Evolutionary conservation across 768 basidiomycete species (phyloP), one percentile per base, ranked within the genome.

Genomic region (Flagelloscypha sp.): DNA sequence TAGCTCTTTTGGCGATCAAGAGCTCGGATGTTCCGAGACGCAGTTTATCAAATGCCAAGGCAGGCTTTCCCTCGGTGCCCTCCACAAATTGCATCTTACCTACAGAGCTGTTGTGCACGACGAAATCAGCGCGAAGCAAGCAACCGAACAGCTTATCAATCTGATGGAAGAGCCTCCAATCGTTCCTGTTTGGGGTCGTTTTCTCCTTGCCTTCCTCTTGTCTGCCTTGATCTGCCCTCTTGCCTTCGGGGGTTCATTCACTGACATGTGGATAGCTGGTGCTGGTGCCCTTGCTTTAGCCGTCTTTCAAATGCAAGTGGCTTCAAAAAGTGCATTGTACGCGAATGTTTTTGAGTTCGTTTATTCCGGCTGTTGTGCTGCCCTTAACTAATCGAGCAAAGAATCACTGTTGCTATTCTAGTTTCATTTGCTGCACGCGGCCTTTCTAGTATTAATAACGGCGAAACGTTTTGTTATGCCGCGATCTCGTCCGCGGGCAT

Each of bases 21-120:
- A 87, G 43, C 82, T 86, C n/a, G 84, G 85, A 45, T 83, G 83
- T 1, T 84, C 84, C 20, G 84, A 90, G 55, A 89, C 89, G 18
- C 76, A 92, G 55, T 89, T 94, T 57, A 69, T 93, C 55, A 88
- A 87, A 54, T 80, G 79, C 39, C 65, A 64, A 19, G 83, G 83
- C 12, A 66, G 79, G 17, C 74, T 95, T 20, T 79, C 84, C 29
- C 75, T 97, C 11, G 90, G 90, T 18, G 76, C 74, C 43, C 71
- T 97, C 10, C 86, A 93, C 48, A 73, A 79, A 21, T 83, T 92
- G 2, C 90, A 95, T 54, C 53, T 75, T 27, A 67, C 93, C 41
- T 97, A 95, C 58, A 81, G 88, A 37, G 56, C 68, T 13, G 92
- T 97, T 38, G 78, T 95, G 6, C 92, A 95, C 57, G 92, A 95